Base-by-base conservation (phyloP, 768 basidiomycete genomes). In the Mycena galericulata region DNA sequence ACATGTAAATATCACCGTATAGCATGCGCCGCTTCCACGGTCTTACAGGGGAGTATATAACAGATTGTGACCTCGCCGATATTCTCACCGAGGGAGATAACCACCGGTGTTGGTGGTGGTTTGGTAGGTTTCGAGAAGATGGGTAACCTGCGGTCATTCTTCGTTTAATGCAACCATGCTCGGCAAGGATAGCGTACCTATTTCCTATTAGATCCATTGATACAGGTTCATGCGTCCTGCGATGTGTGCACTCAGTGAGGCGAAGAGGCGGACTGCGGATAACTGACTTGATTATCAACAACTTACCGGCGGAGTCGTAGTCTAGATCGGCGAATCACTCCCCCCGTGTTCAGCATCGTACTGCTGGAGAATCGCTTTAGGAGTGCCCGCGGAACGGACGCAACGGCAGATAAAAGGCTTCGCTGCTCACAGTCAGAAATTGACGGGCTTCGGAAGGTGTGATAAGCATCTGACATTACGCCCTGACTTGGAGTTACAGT, bases 281-380 rank as follows among this genome's bases (percentile, higher is more conserved):
- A 3, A 74, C 76, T 20, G 62, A 88, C 89, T 88, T 85, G 11
- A 89, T 89, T 62, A 90, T 90, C 40, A 91, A 72, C 30, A 91
- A 79, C 69, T 85, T 86, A 4, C 90, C 90, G 62, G 85, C 82
- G 3, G 81, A 73, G 56, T 77, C 83, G 69, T 92, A 91, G 24
- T 90, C 88, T 30, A 91, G 76, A 73, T 93, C 90, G 2, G 87
- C 89, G 72, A 89, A 91, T 86, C 88, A 90, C 67, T 90, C 89
- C n/a, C n/a, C n/a, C n/a, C n/a, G n/a, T n/a, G n/a, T n/a, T n/a
- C n/a, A n/a, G n/a, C n/a, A n/a, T n/a, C n/a, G n/a, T n/a, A n/a
- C n/a, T n/a, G n/a, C n/a, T n/a, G n/a, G n/a, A n/a, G n/a, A n/a
- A n/a, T n/a, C n/a, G n/a, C n/a, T n/a, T n/a, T n/a, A n/a, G n/a